These are phyloP conservation scores for Fraxinus sp. DNA, from an alignment of 305 asterid genomes.

Conservation along the genomic window DNA sequence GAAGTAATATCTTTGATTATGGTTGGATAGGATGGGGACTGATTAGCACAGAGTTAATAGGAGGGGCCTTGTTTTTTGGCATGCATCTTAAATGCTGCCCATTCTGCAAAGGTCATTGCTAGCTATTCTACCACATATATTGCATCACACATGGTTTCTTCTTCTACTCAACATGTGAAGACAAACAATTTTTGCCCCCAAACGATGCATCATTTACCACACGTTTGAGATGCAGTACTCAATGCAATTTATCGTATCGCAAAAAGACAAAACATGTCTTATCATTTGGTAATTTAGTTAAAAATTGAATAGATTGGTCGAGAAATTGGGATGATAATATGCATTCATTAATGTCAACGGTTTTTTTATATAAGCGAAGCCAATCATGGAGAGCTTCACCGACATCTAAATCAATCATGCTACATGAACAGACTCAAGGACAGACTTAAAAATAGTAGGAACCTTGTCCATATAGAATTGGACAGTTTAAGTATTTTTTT, in stretches of 20 bases:
- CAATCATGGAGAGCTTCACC: background rate
- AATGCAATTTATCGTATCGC: background rate
- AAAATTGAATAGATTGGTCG: background rate
- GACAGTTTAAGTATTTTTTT: too few species aligned
- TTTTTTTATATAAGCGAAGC: background rate
- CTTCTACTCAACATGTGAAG: background rate
- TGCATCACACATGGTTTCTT: background rate
- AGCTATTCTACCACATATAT: background rate
- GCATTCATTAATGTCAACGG: background rate
- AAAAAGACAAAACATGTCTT: background rate
- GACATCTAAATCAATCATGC: too few species aligned
- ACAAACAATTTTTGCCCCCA: background rate
- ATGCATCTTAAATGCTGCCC: constrained; percentile 16
- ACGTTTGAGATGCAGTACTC: background rate
- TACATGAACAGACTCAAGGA: too few species aligned
- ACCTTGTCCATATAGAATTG: too few species aligned
- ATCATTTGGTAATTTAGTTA: background rate
- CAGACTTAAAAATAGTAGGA: too few species aligned
- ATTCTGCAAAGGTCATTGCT: background rate
- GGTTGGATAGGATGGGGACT: constrained; percentile 8
- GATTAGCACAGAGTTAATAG: background rate
- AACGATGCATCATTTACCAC: background rate
- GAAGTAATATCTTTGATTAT: constrained; percentile 13
- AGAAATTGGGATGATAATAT: background rate
- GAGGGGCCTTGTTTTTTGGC: constrained; percentile 4